Evolutionary conservation across 495 filamentous ascomycete genomes (phyloP), one percentile per base, ranked within the genome.

Genomic region (Hyaloscypha hepaticicola): DNA sequence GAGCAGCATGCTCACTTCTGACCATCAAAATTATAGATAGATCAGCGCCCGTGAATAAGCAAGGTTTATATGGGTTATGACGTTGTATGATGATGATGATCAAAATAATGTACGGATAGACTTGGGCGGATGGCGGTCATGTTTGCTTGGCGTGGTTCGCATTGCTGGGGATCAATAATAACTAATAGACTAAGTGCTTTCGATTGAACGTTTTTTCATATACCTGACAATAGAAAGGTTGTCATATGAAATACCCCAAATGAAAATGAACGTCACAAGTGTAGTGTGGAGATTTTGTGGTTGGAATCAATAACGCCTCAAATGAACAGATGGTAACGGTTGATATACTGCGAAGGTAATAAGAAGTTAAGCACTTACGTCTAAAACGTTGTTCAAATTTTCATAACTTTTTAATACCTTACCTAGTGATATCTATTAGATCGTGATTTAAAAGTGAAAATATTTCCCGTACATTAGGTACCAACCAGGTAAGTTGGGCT

Each of bases 21-120:
- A 45, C 12, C 59, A 69, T 60, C 64, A 58, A 33, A 38, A 53
- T 29, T 69, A 61, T 38, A 60, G 62, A 53, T 57, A 34, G 38
- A 45, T 45, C 4, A 45, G 38, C 19, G 31, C 31, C 5, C 12
- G 12, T 12, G 31, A 34, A 34, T 12, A 5, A 34, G 12, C 12
- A 12, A 34, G 5, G 31, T 34, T 9, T 4, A 16, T 45, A 45
- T 45, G 38, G 38, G 38, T 3, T 45, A 45, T 45, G 38, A 16
- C 38, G 38, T 45, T 45, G 38, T 19, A 45, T 45, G 38, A 19
- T 45, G 38, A 19, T 45, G 38, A 45, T 3, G 38, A 45, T 16
- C 38, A 45, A 45, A 45, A 45, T 45, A 45, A 41, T 61, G 22
- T 56, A 29, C 21, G 53, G 53, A 45, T 60, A 48, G 57, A 60